phyloP scores from a whole-genome alignment of 345 rosid species.

The Rubroshorea leprosula region DNA sequence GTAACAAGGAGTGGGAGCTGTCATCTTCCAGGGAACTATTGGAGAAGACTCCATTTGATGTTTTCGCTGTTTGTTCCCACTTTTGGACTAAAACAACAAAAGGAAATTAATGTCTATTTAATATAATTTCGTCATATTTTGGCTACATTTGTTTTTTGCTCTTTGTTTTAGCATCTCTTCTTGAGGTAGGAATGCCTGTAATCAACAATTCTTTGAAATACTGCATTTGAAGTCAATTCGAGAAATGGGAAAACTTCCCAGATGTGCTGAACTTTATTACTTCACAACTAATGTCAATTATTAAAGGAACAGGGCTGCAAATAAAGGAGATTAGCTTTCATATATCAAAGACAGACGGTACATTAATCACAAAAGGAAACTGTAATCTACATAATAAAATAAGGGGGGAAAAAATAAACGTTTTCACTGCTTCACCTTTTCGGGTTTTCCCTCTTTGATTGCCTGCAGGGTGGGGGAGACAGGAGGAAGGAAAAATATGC shows the following conservation, averaged over 20 bases:
- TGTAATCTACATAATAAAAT: not conserved
- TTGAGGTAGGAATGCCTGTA: not conserved
- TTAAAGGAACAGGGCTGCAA: not conserved
- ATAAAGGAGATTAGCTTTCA: not conserved
- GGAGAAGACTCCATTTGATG: not conserved
- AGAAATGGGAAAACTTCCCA: too few species aligned
- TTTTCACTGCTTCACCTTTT: not conserved
- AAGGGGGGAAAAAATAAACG: not conserved
- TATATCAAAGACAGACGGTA: too few species aligned
- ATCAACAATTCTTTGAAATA: not conserved
- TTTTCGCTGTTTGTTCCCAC: not conserved
- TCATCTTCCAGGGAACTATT: not conserved
- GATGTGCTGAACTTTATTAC: too few species aligned
- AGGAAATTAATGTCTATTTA: not conserved
- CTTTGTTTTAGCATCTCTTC: not conserved
- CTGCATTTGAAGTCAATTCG: too few species aligned
- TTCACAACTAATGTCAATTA: not conserved
- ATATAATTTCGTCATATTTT: too few species aligned
- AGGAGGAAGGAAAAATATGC: not conserved
- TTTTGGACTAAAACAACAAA: not conserved
- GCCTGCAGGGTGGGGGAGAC: not conserved
- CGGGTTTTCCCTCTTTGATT: not conserved
- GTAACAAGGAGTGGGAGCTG: too few species aligned
- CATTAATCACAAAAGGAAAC: not conserved
- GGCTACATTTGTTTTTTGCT: too few species aligned